Base-by-base conservation (phyloP, 768 basidiomycete genomes). In the Boletus subparvulus region DNA sequence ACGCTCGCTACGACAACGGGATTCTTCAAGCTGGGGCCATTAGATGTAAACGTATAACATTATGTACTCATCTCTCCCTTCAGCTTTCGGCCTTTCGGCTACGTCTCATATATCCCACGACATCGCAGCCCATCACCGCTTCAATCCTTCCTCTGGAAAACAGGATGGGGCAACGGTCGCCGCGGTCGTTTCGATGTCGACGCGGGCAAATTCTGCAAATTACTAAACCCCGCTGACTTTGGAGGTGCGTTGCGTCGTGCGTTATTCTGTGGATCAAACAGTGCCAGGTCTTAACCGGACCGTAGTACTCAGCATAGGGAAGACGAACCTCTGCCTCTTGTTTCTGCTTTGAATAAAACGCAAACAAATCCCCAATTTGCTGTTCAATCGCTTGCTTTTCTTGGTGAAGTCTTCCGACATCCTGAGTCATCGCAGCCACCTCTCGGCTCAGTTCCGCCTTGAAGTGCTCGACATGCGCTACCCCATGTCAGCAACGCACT, bases 401-500 rank as follows among this genome's bases (percentile, higher is more conserved):
- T 41, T 78, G 77, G 60, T 88, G 84, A 19, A 89, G 71, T 36
- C 82, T 80, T 42, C 80, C 81, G 36, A 92, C 85, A 62, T 94
- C 90, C 55, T 86, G 79, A 7, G 87, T 86, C 80, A 89, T 87
- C 24, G 76, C 75, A 55, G 86, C 71, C 13, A 93, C 90, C 65
- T 94, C 91, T 41, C 83, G 78, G 47, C 83, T 80, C 12, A 95
- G 75, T 58, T 90, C 85, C 59, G 87, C 83, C 75, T 92, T 94
- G 75, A 94, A 90, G 65, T 93, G 86, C 61, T 93, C 90, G 47
- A 95, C 86, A 61, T 94, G 92, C 24, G 82, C 92, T 92, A 63
- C 5, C 54, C 32, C 45, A 28, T 14, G 49, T 62, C 46, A 65
- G 60, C 17, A 14, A 24, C 33, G 28, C 12, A 26, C 14, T n/a